phyloP scores from a whole-genome alignment of 495 filamentous ascomycete genomes.

The Pyrenopolyporus hunteri region DNA sequence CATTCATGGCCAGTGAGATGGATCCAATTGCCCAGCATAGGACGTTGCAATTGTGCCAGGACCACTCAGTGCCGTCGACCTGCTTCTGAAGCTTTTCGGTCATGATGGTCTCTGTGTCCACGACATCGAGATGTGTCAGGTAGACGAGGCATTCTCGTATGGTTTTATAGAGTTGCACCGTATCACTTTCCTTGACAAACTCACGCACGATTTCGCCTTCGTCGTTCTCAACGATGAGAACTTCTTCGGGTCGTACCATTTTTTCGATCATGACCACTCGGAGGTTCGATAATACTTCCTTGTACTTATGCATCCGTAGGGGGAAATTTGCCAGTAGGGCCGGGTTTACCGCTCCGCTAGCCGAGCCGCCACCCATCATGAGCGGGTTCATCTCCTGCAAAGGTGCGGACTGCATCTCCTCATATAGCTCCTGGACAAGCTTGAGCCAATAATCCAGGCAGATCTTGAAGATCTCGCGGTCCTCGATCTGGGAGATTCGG shows the following conservation, averaged over 20 bases:
- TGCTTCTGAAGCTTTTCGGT: constrained; percentile 95
- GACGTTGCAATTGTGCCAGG: constrained; percentile 99
- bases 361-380: constrained; percentile 64
- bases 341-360: constrained; percentile 81
- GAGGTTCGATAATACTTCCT: constrained; percentile 89
- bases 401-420: constrained; percentile 96
- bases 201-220: constrained; percentile 98
- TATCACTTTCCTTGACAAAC: constrained; percentile 99
- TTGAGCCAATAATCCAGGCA: constrained; percentile 99
- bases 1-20: constrained; percentile 98
- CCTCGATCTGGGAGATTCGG: constrained; percentile 96
- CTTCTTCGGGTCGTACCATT: constrained; percentile 98
- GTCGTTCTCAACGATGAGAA: constrained; percentile 98
- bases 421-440: constrained; percentile 96
- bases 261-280: constrained; percentile 99
- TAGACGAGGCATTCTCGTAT: constrained; percentile 97
- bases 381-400: constrained; percentile 90
- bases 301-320: constrained; percentile 95
- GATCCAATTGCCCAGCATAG: constrained; percentile 99
- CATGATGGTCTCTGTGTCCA: constrained; percentile 98
- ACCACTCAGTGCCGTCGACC: constrained; percentile 96
- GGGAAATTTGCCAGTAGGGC: constrained; percentile 82
- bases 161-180: constrained; percentile 98
- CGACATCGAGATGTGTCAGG: constrained; percentile 94
- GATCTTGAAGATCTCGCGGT: constrained; percentile 99